Percentiles rank a stretch among this genome's conserved stretches.
These are phyloP conservation scores for Termitomyces sp. DNA, from an alignment of 768 basidiomycete species.

Conservation along the genomic window DNA sequence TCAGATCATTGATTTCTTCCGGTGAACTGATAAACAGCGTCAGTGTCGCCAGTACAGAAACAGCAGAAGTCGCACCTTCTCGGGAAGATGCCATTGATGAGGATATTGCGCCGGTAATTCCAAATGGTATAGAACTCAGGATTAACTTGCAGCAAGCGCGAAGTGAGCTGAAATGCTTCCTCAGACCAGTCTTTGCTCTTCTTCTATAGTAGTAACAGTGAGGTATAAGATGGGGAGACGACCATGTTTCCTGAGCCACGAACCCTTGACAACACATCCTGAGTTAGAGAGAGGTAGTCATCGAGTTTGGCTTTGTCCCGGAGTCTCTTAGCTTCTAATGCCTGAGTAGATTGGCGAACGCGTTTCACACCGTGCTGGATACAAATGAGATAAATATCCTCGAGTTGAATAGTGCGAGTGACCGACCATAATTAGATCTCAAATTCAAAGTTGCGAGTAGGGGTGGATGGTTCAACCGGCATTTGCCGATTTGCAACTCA, in stretches of 20 bases:
- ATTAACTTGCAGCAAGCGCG: constrained; percentile 73
- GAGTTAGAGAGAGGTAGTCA: constrained; percentile 66
- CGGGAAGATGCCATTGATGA: constrained; percentile 69
- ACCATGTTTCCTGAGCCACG: constrained; percentile 17
- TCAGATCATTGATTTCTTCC: constrained; percentile 55
- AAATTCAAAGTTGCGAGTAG: constrained; percentile 6
- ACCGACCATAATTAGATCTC: constrained; percentile 13
- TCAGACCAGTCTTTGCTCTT: constrained; percentile 59
- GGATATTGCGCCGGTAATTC: constrained; percentile 88
- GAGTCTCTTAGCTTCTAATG: constrained; percentile 59
- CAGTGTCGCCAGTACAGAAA: background rate
- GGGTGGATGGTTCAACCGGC: background rate
- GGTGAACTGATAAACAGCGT: constrained; percentile 43
- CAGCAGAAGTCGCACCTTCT: constrained; percentile 41
- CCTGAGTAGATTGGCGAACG: constrained; percentile 52
- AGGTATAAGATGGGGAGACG: constrained; percentile 9
- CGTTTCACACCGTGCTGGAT: constrained; percentile 73
- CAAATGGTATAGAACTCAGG: constrained; percentile 97
- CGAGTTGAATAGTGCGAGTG: background rate
- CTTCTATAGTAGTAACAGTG: constrained; percentile 47
- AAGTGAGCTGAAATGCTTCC: constrained; percentile 78
- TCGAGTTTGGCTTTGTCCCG: constrained; percentile 75
- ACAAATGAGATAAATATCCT: constrained; percentile 3
- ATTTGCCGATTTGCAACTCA: background rate
- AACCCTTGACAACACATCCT: constrained; percentile 64